These are phyloP conservation scores for Pseudomonodictys pantanalensis DNA, from an alignment of 495 filamentous ascomycete genomes.

Conservation along the genomic window DNA sequence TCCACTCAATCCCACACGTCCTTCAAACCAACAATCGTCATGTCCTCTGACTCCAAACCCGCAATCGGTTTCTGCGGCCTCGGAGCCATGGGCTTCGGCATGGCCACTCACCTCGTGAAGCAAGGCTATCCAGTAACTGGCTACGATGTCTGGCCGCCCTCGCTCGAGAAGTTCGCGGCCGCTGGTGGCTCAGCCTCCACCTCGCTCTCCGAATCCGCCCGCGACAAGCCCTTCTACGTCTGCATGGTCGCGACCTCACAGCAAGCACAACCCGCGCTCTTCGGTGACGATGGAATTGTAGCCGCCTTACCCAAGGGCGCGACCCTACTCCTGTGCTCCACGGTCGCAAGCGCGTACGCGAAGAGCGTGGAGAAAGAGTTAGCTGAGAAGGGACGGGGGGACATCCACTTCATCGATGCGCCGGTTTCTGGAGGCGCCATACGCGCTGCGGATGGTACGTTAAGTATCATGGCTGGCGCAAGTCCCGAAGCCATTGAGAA, in stretches of 20 bases:
- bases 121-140: slow-evolving; percentile 66
- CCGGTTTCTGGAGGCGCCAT: slow-evolving; percentile 76
- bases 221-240: slow-evolving; percentile 59
- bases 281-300: slow-evolving; percentile 59
- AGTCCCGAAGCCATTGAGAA: slow-evolving; percentile 55
- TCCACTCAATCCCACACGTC: not conserved
- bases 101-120: slow-evolving; percentile 75
- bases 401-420: slow-evolving; percentile 68
- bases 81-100: slow-evolving; percentile 85
- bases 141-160: slow-evolving; percentile 72
- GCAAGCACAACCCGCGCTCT: slow-evolving; percentile 65
- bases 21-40: not conserved
- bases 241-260: slow-evolving; percentile 77
- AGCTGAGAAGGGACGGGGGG: slow-evolving; percentile 51
- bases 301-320: slow-evolving; percentile 53
- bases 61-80: slow-evolving; percentile 76
- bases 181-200: slow-evolving; percentile 62
- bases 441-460: slow-evolving; percentile 69
- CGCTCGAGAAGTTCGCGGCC: slow-evolving; percentile 64
- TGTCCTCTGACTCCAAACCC: slow-evolving; percentile 36
- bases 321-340: slow-evolving; percentile 69
- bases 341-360: slow-evolving; percentile 66
- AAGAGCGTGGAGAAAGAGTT: slow-evolving; percentile 58
- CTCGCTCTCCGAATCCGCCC: slow-evolving; percentile 62
- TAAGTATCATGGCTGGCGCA: slow-evolving; percentile 79